Base-by-base conservation (phyloP, 78 protist genomes). In the Planoprotostelium fungivorum region DNA sequence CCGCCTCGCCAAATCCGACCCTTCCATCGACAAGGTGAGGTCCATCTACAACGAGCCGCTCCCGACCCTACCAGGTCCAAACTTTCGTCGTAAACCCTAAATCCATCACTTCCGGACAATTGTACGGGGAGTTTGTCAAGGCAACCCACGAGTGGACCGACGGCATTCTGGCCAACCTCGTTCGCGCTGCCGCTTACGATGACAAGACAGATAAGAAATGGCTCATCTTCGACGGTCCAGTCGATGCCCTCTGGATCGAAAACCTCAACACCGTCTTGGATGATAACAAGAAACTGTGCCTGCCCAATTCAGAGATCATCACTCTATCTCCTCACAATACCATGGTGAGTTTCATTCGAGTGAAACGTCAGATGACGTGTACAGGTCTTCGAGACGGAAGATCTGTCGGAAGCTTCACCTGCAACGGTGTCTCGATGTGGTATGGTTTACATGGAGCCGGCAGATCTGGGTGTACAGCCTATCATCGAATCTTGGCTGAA, bases 201-300 rank as follows among this genome's bases (percentile, higher is more conserved):
- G 35, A 34, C 38, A 0, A 87, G 34, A 37, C 86, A 16, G 88
- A 87, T 25, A 63, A 87, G 88, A 94, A 89, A 37, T 97, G 97
- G 97, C 86, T 96, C 37, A 63, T 97, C 31, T 95, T 96, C 29
- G 99, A 97, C 51, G 99, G 98, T 0, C 97, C 97, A 0, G 99
- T 98, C 35, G 99, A 98, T 86, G 97, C 99, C 16, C 38, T 95
- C 29, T 98, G 99, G 99, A 96, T 98, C 38, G 99, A 98, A 93
- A 92, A 96, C 96, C 96, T 97, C 98, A 97, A 97, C 95, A 96
- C 99, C 0, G 97, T 97, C 84, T 92, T 97, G 28, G 99, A 97
- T 88, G 99, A 98, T 89, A 96, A 95, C 95, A 98, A 98, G 95
- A 96, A 96, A 97, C 97, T 98, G 38, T 96, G 98, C 90, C 96